These are phyloP conservation scores for Ceratocystis colombiana DNA, from an alignment of 2,329 filamentous ascomycete species.

Conservation along the genomic window DNA sequence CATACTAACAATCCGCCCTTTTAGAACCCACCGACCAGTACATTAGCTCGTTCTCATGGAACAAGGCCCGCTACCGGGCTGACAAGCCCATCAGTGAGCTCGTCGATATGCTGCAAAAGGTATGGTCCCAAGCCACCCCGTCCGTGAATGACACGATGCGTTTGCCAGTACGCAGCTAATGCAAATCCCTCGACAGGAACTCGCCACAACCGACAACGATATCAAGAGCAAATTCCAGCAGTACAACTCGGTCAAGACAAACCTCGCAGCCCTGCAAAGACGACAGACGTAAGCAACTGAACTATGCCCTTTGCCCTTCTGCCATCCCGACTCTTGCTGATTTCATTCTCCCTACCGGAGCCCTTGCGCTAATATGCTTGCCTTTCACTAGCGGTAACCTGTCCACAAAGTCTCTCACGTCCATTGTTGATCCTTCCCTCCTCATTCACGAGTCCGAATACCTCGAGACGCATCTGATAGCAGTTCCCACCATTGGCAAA, in stretches of 20 bases:
- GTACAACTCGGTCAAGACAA: slow-evolving; percentile 85
- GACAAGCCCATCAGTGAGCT: slow-evolving; percentile 84
- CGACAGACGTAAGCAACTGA: slow-evolving; percentile 64
- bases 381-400: slow-evolving; percentile 63
- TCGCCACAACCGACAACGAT: slow-evolving; percentile 86
- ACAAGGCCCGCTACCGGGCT: slow-evolving; percentile 91
- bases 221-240: slow-evolving; percentile 90
- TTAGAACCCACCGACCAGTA: slow-evolving; percentile 93
- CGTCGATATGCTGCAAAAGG: slow-evolving; percentile 81
- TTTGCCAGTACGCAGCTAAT: not conserved
- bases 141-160: not conserved
- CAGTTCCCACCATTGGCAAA: slow-evolving; percentile 65
- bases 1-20: slow-evolving; percentile 17
- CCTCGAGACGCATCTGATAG: slow-evolving; percentile 88
- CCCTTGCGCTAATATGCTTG: slow-evolving; percentile 21
- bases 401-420: slow-evolving; percentile 83
- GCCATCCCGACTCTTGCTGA: not conserved
- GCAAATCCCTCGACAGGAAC: slow-evolving; percentile 48
- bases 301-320: not conserved
- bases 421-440: slow-evolving; percentile 69
- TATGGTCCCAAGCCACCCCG: slow-evolving; percentile 31
- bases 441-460: slow-evolving; percentile 89
- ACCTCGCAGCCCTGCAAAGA: slow-evolving; percentile 67
- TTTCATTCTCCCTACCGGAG: not conserved
- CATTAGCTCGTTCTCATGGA: slow-evolving; percentile 82